Evolutionary conservation across 495 filamentous ascomycete species (phyloP).

Genomic region (Podospora australis): DNA sequence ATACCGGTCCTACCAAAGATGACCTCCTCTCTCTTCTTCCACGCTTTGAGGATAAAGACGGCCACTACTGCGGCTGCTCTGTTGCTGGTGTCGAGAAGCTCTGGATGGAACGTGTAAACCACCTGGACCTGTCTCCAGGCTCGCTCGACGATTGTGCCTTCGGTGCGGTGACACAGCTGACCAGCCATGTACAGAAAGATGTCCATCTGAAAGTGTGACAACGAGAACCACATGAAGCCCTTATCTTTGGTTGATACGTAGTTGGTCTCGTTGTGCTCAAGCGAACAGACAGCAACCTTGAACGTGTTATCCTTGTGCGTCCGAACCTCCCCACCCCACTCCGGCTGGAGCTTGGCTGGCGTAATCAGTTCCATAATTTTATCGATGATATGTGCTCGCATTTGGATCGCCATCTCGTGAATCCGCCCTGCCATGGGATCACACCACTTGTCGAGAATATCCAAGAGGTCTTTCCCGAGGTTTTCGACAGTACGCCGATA

Average conservation of each 20-base stretch:
- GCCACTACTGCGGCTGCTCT: slow-evolving; percentile 37
- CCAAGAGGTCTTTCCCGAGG: slow-evolving; percentile 35
- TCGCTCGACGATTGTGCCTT: slow-evolving; percentile 45
- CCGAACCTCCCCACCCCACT: slow-evolving; percentile 32
- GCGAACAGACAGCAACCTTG: slow-evolving; percentile 33
- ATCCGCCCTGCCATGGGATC: slow-evolving; percentile 55
- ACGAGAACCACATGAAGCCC: slow-evolving; percentile 47
- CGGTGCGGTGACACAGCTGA: slow-evolving; percentile 44
- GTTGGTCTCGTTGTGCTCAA: slow-evolving; percentile 38
- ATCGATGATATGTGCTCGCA: slow-evolving; percentile 37
- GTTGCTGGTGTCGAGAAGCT: slow-evolving; percentile 38
- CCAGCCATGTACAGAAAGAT: slow-evolving; percentile 47
- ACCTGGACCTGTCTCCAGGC: slow-evolving; percentile 42
- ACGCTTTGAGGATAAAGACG: slow-evolving; percentile 40
- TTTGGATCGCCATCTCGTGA: slow-evolving; percentile 48
- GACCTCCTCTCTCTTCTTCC: slow-evolving; percentile 36
- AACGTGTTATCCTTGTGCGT: slow-evolving; percentile 42
- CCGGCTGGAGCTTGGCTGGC: slow-evolving; percentile 37
- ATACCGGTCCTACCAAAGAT: slow-evolving; percentile 14
- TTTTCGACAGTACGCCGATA: slow-evolving; percentile 45
- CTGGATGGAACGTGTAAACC: slow-evolving; percentile 37
- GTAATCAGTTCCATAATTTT: slow-evolving; percentile 41
- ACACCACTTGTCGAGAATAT: slow-evolving; percentile 49
- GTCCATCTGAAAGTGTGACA: slow-evolving; percentile 45
- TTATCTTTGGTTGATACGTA: slow-evolving; percentile 30